These are phyloP conservation scores for Cadophora sp. DNA, from an alignment of 2,329 filamentous ascomycete genomes.

Conservation along the genomic window DNA sequence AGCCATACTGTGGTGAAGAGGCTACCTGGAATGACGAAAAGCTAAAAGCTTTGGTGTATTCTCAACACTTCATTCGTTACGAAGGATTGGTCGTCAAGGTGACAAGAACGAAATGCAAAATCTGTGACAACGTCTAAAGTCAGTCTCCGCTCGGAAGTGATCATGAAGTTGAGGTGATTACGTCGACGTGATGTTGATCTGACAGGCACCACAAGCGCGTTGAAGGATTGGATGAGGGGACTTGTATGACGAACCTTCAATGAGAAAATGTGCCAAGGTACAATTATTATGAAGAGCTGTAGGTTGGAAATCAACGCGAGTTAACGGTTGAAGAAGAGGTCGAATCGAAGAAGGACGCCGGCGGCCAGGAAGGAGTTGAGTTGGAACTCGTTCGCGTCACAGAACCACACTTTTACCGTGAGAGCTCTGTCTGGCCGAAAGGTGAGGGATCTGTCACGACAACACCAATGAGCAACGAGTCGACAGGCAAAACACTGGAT, in stretches of 20 bases:
- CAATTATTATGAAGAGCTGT: slow-evolving; percentile 43
- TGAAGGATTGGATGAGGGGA: slow-evolving; percentile 19
- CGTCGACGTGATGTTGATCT: slow-evolving; percentile 32
- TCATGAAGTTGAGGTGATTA: neutral
- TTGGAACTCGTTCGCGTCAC: slow-evolving; percentile 36
- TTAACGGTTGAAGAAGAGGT: slow-evolving; percentile 48
- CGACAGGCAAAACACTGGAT: slow-evolving; percentile 20
- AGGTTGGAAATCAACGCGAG: slow-evolving; percentile 43
- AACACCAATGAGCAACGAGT: slow-evolving; percentile 27
- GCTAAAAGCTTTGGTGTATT: slow-evolving; percentile 31
- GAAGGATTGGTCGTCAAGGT: slow-evolving; percentile 18
- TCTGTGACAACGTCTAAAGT: slow-evolving; percentile 26
- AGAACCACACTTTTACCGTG: slow-evolving; percentile 44
- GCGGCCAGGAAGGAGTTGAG: slow-evolving; percentile 53
- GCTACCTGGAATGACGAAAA: slow-evolving; percentile 33
- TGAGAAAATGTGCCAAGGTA: slow-evolving; percentile 34
- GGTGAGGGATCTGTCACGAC: slow-evolving; percentile 29
- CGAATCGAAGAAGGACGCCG: slow-evolving; percentile 59
- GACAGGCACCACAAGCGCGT: slow-evolving; percentile 26
- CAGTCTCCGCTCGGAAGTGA: slow-evolving; percentile 5
- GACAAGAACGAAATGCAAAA: slow-evolving; percentile 21
- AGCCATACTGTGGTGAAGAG: slow-evolving; percentile 68
- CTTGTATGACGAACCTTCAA: slow-evolving; percentile 42
- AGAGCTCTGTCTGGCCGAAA: slow-evolving; percentile 29
- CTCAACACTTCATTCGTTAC: slow-evolving; percentile 34